phyloP scores from a whole-genome alignment of 768 basidiomycete species.

The Artomyces pyxidatus region DNA sequence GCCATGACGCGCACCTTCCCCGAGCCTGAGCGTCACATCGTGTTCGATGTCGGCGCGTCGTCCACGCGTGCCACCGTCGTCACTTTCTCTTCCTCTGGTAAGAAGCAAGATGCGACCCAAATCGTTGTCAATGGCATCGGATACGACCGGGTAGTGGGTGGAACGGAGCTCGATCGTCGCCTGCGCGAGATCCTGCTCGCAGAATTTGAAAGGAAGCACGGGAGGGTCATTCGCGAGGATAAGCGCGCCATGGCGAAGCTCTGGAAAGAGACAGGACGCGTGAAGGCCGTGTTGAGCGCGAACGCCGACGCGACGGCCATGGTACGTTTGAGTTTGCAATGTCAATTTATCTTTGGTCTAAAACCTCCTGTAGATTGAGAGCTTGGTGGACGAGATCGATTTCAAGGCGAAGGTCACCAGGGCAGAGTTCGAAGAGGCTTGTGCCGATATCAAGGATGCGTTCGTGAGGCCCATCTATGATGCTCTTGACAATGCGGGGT shows the following conservation, averaged over 20 bases:
- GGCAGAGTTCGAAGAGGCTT: constrained; percentile 68
- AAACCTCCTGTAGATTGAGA: constrained; percentile 59
- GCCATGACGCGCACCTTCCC: constrained; percentile 93
- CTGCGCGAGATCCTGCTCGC: constrained; percentile 73
- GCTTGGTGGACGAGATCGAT: constrained; percentile 84
- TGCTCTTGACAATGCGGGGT: constrained; percentile 56
- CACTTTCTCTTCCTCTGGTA: constrained; percentile 45
- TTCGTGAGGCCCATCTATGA: constrained; percentile 71
- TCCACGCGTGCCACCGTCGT: constrained; percentile 73
- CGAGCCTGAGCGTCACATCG: constrained; percentile 72
- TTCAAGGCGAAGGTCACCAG: constrained; percentile 75
- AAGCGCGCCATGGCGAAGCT: constrained; percentile 86
- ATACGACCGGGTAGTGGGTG: constrained; percentile 68
- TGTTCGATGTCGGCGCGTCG: constrained; percentile 92
- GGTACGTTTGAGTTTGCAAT: constrained; percentile 33
- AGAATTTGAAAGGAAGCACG: constrained; percentile 66
- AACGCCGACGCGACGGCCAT: constrained; percentile 72
- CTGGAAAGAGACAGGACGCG: constrained; percentile 86
- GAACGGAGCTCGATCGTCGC: constrained; percentile 78
- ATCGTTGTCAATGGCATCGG: constrained; percentile 78
- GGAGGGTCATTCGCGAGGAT: constrained; percentile 61
- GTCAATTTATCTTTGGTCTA: neutral
- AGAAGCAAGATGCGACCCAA: constrained; percentile 49
- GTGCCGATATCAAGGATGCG: constrained; percentile 50
- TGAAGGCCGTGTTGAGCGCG: constrained; percentile 90